Evolutionary conservation across 2,329 filamentous ascomycete species (phyloP).

Genomic region (Tympanopsis confertula): DNA sequence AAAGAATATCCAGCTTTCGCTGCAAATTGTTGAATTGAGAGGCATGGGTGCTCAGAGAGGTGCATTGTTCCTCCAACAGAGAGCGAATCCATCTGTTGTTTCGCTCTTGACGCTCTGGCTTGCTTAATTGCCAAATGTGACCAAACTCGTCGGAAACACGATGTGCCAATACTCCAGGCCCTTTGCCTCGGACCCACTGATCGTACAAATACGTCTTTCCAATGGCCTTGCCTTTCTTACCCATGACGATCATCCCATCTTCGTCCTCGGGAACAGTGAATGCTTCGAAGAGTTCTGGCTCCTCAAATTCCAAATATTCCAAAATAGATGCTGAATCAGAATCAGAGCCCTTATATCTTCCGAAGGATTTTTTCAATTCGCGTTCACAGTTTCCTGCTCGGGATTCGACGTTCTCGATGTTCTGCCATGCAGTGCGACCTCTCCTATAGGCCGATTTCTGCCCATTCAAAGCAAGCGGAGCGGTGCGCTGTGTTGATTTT

Average conservation of each 20-base stretch:
- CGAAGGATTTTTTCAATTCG: too few species aligned
- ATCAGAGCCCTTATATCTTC: too few species aligned
- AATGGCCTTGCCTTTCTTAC: constrained; percentile 29
- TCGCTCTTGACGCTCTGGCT: constrained; percentile 20
- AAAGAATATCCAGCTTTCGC: constrained; percentile 21
- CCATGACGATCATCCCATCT: constrained; percentile 33
- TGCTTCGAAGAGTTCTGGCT: constrained; percentile 39
- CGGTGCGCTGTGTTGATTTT: too few species aligned
- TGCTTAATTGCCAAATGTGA: constrained; percentile 38
- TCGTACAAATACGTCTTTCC: constrained; percentile 34
- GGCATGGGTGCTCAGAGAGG: neutral
- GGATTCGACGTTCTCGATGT: too few species aligned
- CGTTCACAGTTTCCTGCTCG: too few species aligned
- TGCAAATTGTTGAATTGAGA: constrained; percentile 7
- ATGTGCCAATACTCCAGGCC: constrained; percentile 30
- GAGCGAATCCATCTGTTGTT: constrained; percentile 32
- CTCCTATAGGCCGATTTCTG: too few species aligned
- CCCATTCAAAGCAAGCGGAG: too few species aligned
- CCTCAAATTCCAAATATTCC: constrained; percentile 28
- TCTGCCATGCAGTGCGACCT: too few species aligned
- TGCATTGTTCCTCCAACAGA: neutral
- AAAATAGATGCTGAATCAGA: too few species aligned
- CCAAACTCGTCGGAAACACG: too few species aligned
- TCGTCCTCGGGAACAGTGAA: constrained; percentile 34
- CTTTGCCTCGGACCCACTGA: constrained; percentile 35